Evolutionary conservation across 116 monocot species (phyloP).

Genomic region (Papilionanthe hybrid): DNA sequence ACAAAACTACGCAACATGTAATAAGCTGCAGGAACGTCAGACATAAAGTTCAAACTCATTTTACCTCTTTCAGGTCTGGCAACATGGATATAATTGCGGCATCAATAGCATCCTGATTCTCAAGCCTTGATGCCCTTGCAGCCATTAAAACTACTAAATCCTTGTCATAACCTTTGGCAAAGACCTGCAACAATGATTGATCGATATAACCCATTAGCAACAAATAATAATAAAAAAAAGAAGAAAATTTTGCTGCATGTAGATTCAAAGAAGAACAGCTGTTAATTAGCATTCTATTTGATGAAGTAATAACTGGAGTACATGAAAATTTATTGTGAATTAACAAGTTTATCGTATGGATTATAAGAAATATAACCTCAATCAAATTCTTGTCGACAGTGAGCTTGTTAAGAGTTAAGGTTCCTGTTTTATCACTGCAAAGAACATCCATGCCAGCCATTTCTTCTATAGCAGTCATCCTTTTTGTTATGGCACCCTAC

Average conservation of each 20-base stretch:
- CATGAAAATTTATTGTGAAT: not conserved
- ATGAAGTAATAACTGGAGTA: not conserved
- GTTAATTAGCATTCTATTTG: not conserved
- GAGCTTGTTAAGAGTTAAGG: slow-evolving; percentile 41
- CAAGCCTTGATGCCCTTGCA: slow-evolving; percentile 46
- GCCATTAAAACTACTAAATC: slow-evolving; percentile 34
- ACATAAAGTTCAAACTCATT: not conserved
- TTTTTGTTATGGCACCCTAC: slow-evolving; percentile 47
- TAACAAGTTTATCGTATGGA: not conserved
- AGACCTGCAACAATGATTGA: slow-evolving; percentile 20
- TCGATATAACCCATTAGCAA: not conserved
- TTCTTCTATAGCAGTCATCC: slow-evolving; percentile 51
- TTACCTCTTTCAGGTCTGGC: slow-evolving; percentile 34
- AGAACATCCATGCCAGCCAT: slow-evolving; percentile 50
- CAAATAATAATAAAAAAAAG: not conserved
- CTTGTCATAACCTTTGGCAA: slow-evolving; percentile 31
- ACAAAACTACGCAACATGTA: not conserved
- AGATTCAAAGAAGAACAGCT: not conserved
- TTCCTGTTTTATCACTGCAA: slow-evolving; percentile 49
- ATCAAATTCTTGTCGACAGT: slow-evolving; percentile 34
- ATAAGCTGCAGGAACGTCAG: not conserved
- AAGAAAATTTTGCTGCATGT: not conserved
- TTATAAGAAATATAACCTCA: slow-evolving; percentile 21
- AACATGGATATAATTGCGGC: slow-evolving; percentile 36
- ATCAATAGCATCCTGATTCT: slow-evolving; percentile 47